Evolutionary conservation across 768 basidiomycete genomes (phyloP).

Genomic region (Tulasnella sp.): DNA sequence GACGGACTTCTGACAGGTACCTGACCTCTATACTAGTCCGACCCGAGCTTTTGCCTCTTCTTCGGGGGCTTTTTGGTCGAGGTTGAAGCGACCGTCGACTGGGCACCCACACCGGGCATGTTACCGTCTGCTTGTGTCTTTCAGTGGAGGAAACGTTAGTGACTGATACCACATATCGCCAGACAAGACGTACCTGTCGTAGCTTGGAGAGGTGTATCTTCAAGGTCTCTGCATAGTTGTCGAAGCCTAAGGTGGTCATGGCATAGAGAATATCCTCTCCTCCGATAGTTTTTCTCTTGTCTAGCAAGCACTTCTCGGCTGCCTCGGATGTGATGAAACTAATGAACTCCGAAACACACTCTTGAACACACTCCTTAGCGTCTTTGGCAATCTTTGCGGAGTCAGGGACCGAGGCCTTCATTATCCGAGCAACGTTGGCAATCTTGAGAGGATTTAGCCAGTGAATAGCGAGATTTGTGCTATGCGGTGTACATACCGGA

Average conservation of each 20-base stretch:
- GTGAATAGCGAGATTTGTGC: background rate
- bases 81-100: no score
- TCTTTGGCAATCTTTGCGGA: constrained; percentile 96
- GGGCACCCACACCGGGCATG: no score
- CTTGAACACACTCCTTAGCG: constrained; percentile 96
- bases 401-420: constrained; percentile 81
- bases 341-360: constrained; percentile 97
- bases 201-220: constrained; percentile 88
- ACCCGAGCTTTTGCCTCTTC: constrained; percentile 6
- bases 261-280: constrained; percentile 95
- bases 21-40: no score
- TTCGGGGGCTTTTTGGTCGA: no score
- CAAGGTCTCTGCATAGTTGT: constrained; percentile 84
- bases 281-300: constrained; percentile 96
- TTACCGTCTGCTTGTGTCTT: no score
- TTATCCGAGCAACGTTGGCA: constrained; percentile 94
- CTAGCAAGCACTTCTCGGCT: constrained; percentile 82
- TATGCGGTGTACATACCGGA: constrained; percentile 41
- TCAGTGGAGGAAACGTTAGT: no score
- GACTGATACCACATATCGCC: no score
- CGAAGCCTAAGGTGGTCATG: constrained; percentile 87
- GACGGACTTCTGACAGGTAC: no score
- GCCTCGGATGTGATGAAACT: constrained; percentile 96
- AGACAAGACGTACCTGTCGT: constrained; percentile 50
- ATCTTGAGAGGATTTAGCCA: constrained; percentile 40